A percentile compares a stretch with the other conserved stretches of the same genome.
phyloP scores from a whole-genome alignment of 176 grass and related monocot genomes.

The Eragrostis nindensis region DNA sequence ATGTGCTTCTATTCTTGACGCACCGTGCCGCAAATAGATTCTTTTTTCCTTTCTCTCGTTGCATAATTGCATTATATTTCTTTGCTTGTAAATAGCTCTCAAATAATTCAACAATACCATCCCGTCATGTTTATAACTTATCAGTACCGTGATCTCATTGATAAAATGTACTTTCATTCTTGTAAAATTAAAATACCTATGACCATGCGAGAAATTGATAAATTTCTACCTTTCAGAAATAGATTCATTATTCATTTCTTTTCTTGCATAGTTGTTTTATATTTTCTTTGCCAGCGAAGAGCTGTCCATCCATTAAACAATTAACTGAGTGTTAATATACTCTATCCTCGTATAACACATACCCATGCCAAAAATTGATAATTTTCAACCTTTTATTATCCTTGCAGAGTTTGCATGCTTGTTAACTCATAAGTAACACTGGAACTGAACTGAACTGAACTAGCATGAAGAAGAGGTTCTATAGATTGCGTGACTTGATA shows the following conservation, averaged over 20 bases:
- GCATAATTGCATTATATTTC: not conserved
- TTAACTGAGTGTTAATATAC: not conserved
- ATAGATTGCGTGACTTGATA: not conserved
- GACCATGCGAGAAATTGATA: not conserved
- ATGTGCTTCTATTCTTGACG: constrained; percentile 9
- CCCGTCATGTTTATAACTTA: not conserved
- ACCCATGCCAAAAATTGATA: not conserved
- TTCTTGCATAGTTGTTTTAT: not conserved
- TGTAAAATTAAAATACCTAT: not conserved
- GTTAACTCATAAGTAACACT: not conserved
- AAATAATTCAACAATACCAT: not conserved
- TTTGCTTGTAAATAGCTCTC: not conserved
- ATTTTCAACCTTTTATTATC: not conserved
- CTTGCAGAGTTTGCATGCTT: not conserved
- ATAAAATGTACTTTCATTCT: not conserved
- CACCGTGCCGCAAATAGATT: not conserved
- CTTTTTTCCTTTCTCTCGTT: not conserved
- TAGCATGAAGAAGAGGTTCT: not conserved
- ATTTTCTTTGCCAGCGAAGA: not conserved
- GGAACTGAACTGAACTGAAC: not conserved
- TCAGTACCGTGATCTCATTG: not conserved
- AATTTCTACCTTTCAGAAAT: not conserved
- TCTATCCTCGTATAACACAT: not conserved
- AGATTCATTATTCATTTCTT: constrained; percentile 4
- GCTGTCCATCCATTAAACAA: not conserved